Evolutionary conservation across 176 grass and related monocot species (phyloP).

Genomic region (Carex parvula): DNA sequence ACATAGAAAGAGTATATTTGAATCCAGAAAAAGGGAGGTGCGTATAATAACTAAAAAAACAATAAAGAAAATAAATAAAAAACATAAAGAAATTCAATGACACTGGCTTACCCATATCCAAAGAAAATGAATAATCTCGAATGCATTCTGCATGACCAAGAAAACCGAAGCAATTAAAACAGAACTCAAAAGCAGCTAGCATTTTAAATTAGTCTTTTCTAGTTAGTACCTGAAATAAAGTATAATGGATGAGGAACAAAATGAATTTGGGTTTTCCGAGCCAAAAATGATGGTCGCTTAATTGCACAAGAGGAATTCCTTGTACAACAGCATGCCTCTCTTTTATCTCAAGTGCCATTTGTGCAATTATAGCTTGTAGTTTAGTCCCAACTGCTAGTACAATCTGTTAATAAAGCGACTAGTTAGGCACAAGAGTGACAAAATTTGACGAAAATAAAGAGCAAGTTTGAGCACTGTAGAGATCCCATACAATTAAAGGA

Average conservation of each 20-base stretch:
- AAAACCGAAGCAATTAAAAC: constrained; percentile 3
- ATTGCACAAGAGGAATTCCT: constrained; percentile 93
- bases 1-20: constrained; percentile 11
- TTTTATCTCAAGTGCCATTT: constrained; percentile 92
- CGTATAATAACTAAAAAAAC: not conserved
- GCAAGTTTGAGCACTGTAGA: not conserved
- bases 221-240: constrained; percentile 61
- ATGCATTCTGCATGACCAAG: constrained; percentile 61
- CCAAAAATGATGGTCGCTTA: constrained; percentile 95
- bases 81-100: not conserved
- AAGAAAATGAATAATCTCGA: constrained; percentile 93
- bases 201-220: not conserved
- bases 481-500: constrained; percentile 60
- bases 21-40: not conserved
- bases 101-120: constrained; percentile 70
- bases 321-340: constrained; percentile 91
- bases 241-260: constrained; percentile 92
- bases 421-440: not conserved
- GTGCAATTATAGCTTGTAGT: constrained; percentile 92
- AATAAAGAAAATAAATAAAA: not conserved
- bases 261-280: constrained; percentile 56
- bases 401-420: constrained; percentile 36
- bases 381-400: constrained; percentile 85
- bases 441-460: not conserved
- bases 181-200: not conserved